Conservation (phyloP, 805 yeast genomes). For the Hanseniaspora pseudoguilliermondii region DNA sequence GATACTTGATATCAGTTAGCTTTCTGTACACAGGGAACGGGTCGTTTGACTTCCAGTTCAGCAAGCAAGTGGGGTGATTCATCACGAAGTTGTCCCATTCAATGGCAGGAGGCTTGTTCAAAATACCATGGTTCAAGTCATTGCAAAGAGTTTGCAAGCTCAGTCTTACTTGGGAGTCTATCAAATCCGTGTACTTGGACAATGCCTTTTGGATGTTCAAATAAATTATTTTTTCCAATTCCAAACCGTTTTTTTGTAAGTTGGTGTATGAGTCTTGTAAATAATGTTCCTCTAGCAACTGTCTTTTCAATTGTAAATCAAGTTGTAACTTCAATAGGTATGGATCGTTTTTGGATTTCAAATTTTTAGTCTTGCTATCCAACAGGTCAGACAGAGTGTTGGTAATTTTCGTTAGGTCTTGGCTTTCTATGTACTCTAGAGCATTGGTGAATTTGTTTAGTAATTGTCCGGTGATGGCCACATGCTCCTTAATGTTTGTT, state of each 20-base stretch:
- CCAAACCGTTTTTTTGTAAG: conserved; percentile 52
- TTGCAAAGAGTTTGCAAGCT: conserved; percentile 41
- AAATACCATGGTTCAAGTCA: conserved; percentile 34
- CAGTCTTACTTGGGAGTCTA: conserved; percentile 41
- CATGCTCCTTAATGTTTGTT: conserved; percentile 45
- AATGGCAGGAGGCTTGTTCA: conserved; percentile 42
- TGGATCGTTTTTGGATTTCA: conserved; percentile 43
- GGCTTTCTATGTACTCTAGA: conserved; percentile 31
- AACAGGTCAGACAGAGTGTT: conserved; percentile 16
- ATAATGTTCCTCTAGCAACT: conserved; percentile 50
- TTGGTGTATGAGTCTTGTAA: conserved; percentile 53
- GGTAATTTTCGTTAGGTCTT: conserved; percentile 24
- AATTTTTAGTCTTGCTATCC: conserved; percentile 10
- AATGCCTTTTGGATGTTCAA: conserved; percentile 48
- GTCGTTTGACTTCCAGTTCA: conserved; percentile 29
- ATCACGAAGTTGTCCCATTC: conserved; percentile 62
- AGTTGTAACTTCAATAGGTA: conserved; percentile 47
- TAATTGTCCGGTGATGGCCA: conserved; percentile 49
- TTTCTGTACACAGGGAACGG: conserved; percentile 34
- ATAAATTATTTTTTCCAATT: conserved; percentile 50
- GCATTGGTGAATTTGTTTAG: conserved; percentile 37
- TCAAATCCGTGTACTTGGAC: conserved; percentile 37
- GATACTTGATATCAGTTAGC: conserved; percentile 40
- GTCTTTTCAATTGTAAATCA: conserved; percentile 54
- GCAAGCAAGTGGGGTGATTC: conserved; percentile 31